Conservation (phyloP, 805 yeast species). For the Pachysolen tannophilus region DNA sequence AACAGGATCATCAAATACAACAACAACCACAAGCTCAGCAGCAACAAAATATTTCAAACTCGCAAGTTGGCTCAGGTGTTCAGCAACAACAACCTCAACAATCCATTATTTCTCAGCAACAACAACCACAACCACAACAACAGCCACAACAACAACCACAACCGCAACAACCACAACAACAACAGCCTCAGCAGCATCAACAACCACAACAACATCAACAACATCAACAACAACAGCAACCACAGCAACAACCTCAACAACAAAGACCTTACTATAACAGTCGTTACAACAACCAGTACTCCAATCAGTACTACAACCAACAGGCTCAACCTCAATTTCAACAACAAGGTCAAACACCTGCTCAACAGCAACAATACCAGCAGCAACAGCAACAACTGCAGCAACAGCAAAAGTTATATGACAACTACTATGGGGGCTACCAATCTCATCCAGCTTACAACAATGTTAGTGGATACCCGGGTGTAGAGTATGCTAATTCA, state of each 20-base stretch:
- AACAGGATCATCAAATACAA: constrained; percentile 12
- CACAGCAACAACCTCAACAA: constrained; percentile 12
- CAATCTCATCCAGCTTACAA: constrained; percentile 10
- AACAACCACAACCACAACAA: constrained; percentile 12
- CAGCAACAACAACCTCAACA: constrained; percentile 12
- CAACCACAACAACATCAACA: constrained; percentile 25
- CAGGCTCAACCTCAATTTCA: constrained; percentile 16
- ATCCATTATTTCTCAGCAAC: constrained; percentile 10
- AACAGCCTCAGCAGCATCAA: constrained; percentile 13
- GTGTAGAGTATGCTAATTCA: not conserved
- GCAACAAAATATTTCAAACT: constrained; percentile 8
- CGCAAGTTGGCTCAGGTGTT: constrained; percentile 12
- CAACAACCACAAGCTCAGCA: constrained; percentile 9
- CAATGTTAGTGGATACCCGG: constrained; percentile 6
- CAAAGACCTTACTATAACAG: constrained; percentile 12
- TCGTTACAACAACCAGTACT: constrained; percentile 12
- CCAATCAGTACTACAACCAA: constrained; percentile 14
- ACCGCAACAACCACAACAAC: constrained; percentile 15
- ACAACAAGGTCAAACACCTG: constrained; percentile 13
- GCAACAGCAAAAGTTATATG: constrained; percentile 7
- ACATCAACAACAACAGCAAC: constrained; percentile 12
- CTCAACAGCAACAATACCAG: constrained; percentile 17
- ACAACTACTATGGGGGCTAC: constrained; percentile 11
- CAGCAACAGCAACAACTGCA: constrained; percentile 13
- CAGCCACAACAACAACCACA: constrained; percentile 13